Conservation (phyloP, 1,139 yeast genomes). For the Hemisphaericaspora xylofermentans region DNA sequence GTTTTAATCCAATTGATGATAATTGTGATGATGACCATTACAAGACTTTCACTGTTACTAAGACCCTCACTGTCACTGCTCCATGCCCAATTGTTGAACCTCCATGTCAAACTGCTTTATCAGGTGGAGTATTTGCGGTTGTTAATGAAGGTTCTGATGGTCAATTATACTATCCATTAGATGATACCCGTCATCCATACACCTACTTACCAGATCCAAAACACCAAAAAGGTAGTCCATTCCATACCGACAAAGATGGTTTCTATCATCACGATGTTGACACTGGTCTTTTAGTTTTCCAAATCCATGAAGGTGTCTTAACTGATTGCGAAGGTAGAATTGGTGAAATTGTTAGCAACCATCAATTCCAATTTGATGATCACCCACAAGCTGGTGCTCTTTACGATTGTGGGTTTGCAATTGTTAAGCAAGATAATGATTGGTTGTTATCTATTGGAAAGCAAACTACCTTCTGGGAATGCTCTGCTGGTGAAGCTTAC, state of each 20-base stretch:
- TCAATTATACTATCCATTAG: conserved; percentile 3
- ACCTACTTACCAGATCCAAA: not conserved
- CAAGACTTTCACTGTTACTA: too few relatives aligned
- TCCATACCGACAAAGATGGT: not conserved
- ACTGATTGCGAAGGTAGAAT: conserved; percentile 35
- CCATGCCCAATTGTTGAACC: conserved; percentile 3
- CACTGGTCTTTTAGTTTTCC: conserved; percentile 27
- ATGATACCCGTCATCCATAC: not conserved
- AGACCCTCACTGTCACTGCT: conserved; percentile 4
- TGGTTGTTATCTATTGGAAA: conserved; percentile 15
- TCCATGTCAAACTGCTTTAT: conserved; percentile 9
- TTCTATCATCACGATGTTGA: conserved; percentile 21
- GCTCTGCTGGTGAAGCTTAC: conserved; percentile 44
- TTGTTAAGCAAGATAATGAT: conserved; percentile 20
- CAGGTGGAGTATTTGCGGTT: conserved; percentile 1
- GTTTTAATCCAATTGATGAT: too few relatives aligned
- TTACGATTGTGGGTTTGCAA: conserved; percentile 17
- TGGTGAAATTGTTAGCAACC: conserved; percentile 46
- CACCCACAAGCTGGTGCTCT: conserved; percentile 27
- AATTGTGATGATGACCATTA: too few relatives aligned
- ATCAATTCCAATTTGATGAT: conserved; percentile 47
- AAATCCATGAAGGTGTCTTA: conserved; percentile 29
- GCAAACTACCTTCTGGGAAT: conserved; percentile 27
- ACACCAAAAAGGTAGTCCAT: not conserved
- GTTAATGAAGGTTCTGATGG: conserved; percentile 3